These are phyloP conservation scores for Colletotrichum magnum DNA, from an alignment of 2,329 filamentous ascomycete species.

Conservation along the genomic window DNA sequence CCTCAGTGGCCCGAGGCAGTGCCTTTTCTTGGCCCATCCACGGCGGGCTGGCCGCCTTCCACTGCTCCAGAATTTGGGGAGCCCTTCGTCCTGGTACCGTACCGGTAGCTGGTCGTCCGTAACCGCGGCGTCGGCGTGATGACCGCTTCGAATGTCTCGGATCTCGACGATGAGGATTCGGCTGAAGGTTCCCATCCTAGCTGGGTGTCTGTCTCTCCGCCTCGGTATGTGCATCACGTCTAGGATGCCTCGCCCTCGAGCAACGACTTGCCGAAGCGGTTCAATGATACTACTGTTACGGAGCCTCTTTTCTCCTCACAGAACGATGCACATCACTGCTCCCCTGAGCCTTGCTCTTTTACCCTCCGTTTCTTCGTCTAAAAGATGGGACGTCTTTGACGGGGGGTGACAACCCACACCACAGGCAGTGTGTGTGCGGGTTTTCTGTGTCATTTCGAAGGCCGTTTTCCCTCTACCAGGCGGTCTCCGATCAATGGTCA, in stretches of 20 bases:
- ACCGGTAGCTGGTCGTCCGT: conserved; percentile 5
- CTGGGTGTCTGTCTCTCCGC: not conserved
- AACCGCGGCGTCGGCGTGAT: not conserved
- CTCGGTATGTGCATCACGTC: conserved; percentile 17
- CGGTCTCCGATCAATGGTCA: conserved; percentile 31
- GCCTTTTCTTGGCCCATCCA: conserved; percentile 11
- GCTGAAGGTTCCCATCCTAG: too few species aligned
- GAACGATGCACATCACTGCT: conserved; percentile 10
- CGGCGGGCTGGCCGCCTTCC: conserved; percentile 4
- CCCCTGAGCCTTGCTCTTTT: not conserved
- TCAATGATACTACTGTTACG: conserved; percentile 1
- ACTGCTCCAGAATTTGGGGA: not conserved
- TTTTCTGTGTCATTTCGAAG: conserved; percentile 8
- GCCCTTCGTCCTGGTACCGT: conserved; percentile 22
- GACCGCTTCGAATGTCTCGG: conserved; percentile 25
- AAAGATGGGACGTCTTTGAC: conserved; percentile 19
- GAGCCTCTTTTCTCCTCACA: conserved; percentile 22
- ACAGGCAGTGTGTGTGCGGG: not conserved
- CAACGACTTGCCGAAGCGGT: conserved; percentile 12
- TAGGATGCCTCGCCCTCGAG: conserved; percentile 2
- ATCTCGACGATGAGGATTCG: not conserved
- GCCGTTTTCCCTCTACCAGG: conserved; percentile 5
- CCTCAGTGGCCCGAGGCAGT: conserved; percentile 18
- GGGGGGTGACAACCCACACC: not conserved
- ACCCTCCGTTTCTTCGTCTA: conserved; percentile 21